Evolutionary conservation across 192 early-diverging fungal genomes (phyloP).

Genomic region (Coemansia sp.): DNA sequence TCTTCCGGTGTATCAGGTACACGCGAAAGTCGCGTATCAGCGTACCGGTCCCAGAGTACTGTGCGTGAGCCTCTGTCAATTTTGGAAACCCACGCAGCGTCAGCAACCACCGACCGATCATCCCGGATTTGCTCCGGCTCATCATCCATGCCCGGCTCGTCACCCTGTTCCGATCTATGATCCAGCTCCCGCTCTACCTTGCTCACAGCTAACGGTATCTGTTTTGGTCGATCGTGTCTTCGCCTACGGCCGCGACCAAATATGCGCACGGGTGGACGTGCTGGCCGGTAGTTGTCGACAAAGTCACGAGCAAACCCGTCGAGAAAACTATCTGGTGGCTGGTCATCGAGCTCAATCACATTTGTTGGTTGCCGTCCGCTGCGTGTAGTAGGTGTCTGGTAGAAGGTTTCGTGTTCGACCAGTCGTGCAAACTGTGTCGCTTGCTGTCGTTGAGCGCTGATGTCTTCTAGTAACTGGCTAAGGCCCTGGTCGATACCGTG

Average conservation of each 20-base stretch:
- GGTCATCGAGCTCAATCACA: background rate
- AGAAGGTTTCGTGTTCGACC: slow-evolving; percentile 16
- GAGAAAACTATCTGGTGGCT: slow-evolving; percentile 38
- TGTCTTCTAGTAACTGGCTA: slow-evolving; percentile 21
- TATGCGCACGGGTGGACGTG: slow-evolving; percentile 3
- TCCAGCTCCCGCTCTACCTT: no score
- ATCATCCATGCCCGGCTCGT: no score
- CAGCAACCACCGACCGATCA: background rate
- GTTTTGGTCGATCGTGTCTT: no score
- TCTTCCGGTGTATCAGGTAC: slow-evolving; percentile 14
- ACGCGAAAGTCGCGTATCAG: no score
- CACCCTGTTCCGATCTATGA: no score
- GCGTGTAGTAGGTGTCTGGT: background rate
- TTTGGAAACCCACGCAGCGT: slow-evolving; percentile 5
- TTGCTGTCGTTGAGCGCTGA: slow-evolving; percentile 21
- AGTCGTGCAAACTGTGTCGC: slow-evolving; percentile 29
- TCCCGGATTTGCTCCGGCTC: background rate
- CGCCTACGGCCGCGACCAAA: background rate
- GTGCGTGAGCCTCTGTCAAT: slow-evolving; percentile 22
- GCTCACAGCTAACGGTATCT: no score
- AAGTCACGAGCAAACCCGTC: slow-evolving; percentile 41
- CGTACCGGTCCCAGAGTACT: slow-evolving; percentile 14
- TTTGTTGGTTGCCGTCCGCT: background rate
- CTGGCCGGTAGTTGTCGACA: slow-evolving; percentile 33
- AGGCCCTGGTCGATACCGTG: slow-evolving; percentile 12